A percentile compares a stretch with the other conserved stretches of the same genome.
Conservation (phyloP, 371 early-diverging fungal species). For the Mucor indicus region DNA sequence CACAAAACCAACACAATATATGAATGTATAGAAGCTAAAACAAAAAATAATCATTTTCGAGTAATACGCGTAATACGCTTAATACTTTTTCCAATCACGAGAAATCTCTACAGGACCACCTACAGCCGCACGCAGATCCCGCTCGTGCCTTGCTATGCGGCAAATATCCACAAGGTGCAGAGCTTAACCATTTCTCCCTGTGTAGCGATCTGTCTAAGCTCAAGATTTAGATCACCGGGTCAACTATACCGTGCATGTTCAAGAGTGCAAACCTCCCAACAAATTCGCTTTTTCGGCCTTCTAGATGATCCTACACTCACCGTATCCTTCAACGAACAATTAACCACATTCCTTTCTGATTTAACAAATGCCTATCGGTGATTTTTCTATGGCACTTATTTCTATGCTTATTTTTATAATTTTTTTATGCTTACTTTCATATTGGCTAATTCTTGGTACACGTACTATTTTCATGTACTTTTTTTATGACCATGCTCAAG, state of each 20-base stretch:
- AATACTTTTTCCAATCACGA: neutral
- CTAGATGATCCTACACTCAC: neutral
- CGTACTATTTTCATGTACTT: neutral
- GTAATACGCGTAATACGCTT: conserved; percentile 8
- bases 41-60: conserved; percentile 7
- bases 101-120: neutral
- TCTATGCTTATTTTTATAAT: neutral
- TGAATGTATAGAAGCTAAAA: conserved; percentile 5
- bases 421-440: neutral
- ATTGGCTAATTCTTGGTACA: too few relatives aligned
- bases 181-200: neutral
- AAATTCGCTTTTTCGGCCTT: neutral
- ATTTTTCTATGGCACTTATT: neutral
- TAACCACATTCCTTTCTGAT: neutral
- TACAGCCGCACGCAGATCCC: neutral
- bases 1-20: conserved; percentile 6
- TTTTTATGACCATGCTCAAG: neutral
- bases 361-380: neutral
- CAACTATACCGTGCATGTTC: neutral
- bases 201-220: neutral
- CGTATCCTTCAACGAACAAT: neutral
- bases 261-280: neutral
- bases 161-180: neutral
- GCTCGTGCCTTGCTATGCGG: neutral
- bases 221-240: neutral